Evolutionary conservation across 1,284 basidiomycete species (phyloP).

Genomic region (Ceratobasidium papillatum): DNA sequence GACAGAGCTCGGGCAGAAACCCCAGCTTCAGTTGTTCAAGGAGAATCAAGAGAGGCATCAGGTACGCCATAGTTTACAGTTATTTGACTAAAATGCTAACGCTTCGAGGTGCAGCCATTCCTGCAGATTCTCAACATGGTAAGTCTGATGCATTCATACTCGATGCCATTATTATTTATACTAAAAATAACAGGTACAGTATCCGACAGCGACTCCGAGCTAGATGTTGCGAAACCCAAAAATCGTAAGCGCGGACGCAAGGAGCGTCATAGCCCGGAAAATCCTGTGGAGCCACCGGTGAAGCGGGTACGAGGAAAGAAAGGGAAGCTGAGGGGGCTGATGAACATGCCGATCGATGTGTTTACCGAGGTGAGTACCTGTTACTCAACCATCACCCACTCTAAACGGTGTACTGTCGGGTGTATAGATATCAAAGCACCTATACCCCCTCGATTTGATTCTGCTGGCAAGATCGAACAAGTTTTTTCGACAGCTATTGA

Average conservation of each 20-base stretch:
- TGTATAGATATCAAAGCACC: background rate
- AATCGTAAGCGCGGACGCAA: background rate
- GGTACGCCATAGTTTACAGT: background rate
- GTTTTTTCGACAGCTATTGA: conserved; percentile 15
- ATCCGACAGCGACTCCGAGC: background rate
- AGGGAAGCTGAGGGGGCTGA: background rate
- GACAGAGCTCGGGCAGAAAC: background rate
- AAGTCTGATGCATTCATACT: background rate
- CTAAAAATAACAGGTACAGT: background rate
- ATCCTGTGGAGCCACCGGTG: background rate
- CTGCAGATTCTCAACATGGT: background rate
- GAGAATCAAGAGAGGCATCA: background rate
- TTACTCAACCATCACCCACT: background rate
- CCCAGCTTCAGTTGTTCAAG: background rate
- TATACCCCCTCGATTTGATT: conserved; percentile 31
- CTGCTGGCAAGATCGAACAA: conserved; percentile 30
- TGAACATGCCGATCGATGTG: conserved; percentile 15
- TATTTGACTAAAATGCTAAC: background rate
- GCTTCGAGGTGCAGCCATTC: background rate
- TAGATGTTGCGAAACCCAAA: background rate
- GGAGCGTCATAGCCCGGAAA: background rate
- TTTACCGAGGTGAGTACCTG: background rate
- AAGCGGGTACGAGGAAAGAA: background rate
- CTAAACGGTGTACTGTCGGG: background rate
- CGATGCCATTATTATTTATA: background rate